A percentile compares a stretch with the other conserved stretches of the same genome.
These are phyloP conservation scores for Wickerhamomyces xylosicus DNA, from an alignment of 805 yeast genomes.

Conservation along the genomic window DNA sequence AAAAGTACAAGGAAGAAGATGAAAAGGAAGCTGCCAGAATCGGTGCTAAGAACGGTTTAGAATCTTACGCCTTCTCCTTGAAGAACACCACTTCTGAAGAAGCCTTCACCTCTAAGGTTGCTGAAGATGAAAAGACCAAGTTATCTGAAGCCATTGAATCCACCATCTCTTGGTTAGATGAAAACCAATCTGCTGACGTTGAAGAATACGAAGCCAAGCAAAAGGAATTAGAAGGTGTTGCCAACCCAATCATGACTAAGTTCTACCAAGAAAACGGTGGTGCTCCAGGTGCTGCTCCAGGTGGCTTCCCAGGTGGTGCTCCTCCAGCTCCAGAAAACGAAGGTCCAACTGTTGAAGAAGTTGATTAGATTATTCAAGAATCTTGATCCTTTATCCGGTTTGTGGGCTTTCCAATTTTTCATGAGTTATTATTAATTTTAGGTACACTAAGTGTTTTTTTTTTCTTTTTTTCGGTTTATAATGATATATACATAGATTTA, in stretches of 20 bases:
- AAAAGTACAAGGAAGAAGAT: slow-evolving; percentile 94
- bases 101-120: slow-evolving; percentile 70
- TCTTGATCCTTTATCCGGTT: not conserved
- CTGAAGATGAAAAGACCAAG: slow-evolving; percentile 55
- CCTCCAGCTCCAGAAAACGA: slow-evolving; percentile 35
- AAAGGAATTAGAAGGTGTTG: slow-evolving; percentile 90
- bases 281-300: slow-evolving; percentile 53
- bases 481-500: no score
- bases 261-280: slow-evolving; percentile 95
- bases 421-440: no score
- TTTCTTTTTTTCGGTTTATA: no score
- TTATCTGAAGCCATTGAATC: slow-evolving; percentile 76
- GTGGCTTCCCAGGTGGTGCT: slow-evolving; percentile 46
- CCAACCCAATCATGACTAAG: slow-evolving; percentile 95
- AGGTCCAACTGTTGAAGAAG: slow-evolving; percentile 74
- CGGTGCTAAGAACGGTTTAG: slow-evolving; percentile 89
- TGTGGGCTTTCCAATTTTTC: no score
- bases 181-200: slow-evolving; percentile 82
- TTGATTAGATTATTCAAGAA: slow-evolving; percentile 38
- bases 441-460: no score
- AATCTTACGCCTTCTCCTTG: slow-evolving; percentile 89
- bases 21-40: slow-evolving; percentile 91
- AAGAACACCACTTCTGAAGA: slow-evolving; percentile 75
- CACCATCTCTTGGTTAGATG: slow-evolving; percentile 86
- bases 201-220: slow-evolving; percentile 90